phyloP scores from a whole-genome alignment of 495 filamentous ascomycete species.

The Neurospora intermedia region DNA sequence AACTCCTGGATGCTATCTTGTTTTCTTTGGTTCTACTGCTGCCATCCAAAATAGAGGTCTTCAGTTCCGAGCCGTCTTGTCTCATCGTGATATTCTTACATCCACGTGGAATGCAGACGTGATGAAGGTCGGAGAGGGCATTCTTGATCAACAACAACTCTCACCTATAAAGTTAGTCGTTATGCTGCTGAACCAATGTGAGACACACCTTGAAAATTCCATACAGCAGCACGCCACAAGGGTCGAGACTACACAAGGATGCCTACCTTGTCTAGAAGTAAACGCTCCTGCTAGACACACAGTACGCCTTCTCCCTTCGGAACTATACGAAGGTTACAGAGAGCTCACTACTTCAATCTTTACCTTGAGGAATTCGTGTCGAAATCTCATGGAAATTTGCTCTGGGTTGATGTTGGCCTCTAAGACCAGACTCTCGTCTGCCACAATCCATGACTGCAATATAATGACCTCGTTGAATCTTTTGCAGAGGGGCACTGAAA shows the following conservation, averaged over 20 bases:
- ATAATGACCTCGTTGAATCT: no score
- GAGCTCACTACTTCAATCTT: neutral
- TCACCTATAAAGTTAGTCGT: fast-evolving
- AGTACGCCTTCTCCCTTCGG: fast-evolving
- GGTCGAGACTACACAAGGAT: neutral
- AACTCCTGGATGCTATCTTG: neutral
- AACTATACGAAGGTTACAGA: neutral
- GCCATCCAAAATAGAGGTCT: no score
- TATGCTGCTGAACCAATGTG: neutral
- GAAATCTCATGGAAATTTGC: neutral
- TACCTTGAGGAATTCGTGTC: neutral
- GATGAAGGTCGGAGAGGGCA: neutral
- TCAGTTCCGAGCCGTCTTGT: neutral
- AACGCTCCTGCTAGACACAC: no score
- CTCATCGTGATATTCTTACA: neutral
- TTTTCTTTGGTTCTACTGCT: no score
- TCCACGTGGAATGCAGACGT: neutral
- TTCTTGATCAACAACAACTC: no score
- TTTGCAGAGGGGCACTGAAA: no score
- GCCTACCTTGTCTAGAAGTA: neutral
- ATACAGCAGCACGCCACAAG: neutral
- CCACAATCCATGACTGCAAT: no score
- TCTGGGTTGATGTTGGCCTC: no score
- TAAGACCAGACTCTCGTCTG: no score
- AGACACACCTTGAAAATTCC: neutral